These are phyloP conservation scores for Heliamphora pulchella DNA, from an alignment of 179 eudicot species.

Conservation along the genomic window DNA sequence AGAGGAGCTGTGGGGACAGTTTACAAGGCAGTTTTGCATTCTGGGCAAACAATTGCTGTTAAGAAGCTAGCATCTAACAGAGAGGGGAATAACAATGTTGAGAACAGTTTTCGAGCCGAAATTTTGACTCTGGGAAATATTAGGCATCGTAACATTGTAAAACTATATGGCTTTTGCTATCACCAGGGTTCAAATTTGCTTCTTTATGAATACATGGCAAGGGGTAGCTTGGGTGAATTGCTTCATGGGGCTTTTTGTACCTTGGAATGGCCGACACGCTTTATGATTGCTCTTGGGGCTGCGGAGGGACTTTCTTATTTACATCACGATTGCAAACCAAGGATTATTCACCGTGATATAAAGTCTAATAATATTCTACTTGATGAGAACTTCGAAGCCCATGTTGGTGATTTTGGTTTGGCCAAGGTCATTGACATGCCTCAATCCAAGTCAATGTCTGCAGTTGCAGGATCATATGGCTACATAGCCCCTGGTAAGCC, in stretches of 20 bases:
- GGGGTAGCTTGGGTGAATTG: conserved; percentile 82
- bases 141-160: conserved; percentile 88
- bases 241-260: conserved; percentile 50
- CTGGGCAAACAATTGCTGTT: conserved; percentile 68
- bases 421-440: conserved; percentile 98
- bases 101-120: conserved; percentile 78
- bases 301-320: conserved; percentile 86
- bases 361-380: conserved; percentile 81
- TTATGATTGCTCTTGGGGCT: conserved; percentile 71
- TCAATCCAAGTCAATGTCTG: conserved; percentile 89
- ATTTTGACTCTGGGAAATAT: conserved; percentile 78
- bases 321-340: conserved; percentile 90
- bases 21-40: conserved; percentile 71
- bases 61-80: conserved; percentile 74
- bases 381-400: conserved; percentile 86
- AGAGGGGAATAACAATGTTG: conserved; percentile 64
- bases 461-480: conserved; percentile 95
- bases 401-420: conserved; percentile 93
- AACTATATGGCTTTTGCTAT: conserved; percentile 76
- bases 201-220: conserved; percentile 79
- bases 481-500: conserved; percentile 87
- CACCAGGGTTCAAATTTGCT: conserved; percentile 76
- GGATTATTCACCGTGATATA: conserved; percentile 85
- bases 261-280: conserved; percentile 77
- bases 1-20: conserved; percentile 86